Percentiles rank a stretch among this genome's conserved stretches.
Evolutionary conservation across 805 yeast genomes (phyloP).

Genomic region (Pachysolen tannophilus): DNA sequence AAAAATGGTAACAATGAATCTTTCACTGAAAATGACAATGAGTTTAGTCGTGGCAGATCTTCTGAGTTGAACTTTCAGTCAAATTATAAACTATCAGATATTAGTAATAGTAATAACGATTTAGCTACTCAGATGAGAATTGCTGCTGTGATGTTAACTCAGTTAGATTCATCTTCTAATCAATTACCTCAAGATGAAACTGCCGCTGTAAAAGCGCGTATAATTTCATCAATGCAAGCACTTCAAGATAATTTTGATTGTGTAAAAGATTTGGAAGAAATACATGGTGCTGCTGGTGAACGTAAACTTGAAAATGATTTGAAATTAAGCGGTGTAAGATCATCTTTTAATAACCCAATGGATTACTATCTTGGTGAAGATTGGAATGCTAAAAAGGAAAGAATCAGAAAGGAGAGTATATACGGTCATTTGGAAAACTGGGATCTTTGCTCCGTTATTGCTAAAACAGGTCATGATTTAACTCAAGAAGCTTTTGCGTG

Average conservation of each 20-base stretch:
- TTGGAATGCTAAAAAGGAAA: conserved; percentile 74
- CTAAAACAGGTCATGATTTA: conserved; percentile 91
- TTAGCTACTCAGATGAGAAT: conserved; percentile 91
- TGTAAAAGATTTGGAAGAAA: conserved; percentile 38
- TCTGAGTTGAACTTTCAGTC: conserved; percentile 20
- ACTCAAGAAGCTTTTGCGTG: conserved; percentile 98
- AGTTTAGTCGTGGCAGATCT: too few relatives aligned
- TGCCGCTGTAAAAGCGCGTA: conserved; percentile 56
- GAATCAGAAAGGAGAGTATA: conserved; percentile 71
- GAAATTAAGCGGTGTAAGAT: conserved; percentile 65
- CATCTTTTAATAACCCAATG: conserved; percentile 20
- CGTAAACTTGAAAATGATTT: conserved; percentile 88
- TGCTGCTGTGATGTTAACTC: conserved; percentile 91
- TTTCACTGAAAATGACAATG: too few relatives aligned
- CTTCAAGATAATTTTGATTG: conserved; percentile 59
- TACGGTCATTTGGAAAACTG: conserved; percentile 86
- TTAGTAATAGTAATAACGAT: conserved; percentile 28
- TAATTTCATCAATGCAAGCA: conserved; percentile 67
- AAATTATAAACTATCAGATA: conserved; percentile 14
- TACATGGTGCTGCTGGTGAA: conserved; percentile 76
- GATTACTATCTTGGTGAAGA: conserved; percentile 74
- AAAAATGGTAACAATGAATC: conserved; percentile 11
- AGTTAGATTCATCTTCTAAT: conserved; percentile 60
- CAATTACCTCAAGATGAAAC: conserved; percentile 51
- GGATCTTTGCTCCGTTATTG: conserved; percentile 94